phyloP scores from a whole-genome alignment of 345 rosid genomes.

The Pseudoturritis turrita region DNA sequence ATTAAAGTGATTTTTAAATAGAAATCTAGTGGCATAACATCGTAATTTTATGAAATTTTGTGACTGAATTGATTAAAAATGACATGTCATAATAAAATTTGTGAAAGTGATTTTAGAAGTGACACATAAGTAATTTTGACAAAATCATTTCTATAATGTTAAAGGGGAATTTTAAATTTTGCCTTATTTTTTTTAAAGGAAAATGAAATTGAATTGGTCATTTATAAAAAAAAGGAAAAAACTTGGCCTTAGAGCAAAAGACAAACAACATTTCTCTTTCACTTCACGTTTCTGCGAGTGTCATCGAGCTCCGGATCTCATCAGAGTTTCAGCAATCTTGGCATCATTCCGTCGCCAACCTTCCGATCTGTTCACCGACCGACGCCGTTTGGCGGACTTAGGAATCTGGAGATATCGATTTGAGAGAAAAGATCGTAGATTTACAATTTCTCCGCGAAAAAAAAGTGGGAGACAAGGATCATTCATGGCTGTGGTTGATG shows the following conservation, averaged over 20 bases:
- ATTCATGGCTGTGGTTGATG: conserved; percentile 74
- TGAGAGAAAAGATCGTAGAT: not conserved
- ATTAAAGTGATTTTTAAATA: too few species aligned
- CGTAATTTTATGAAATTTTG: too few species aligned
- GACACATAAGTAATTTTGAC: too few species aligned
- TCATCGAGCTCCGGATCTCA: conserved; percentile 26
- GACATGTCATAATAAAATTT: too few species aligned
- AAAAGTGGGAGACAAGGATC: conserved; percentile 4
- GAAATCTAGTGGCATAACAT: too few species aligned
- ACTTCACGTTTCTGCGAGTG: conserved; percentile 29
- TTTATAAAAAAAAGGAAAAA: not conserved
- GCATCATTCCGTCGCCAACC: not conserved
- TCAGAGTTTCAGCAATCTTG: conserved; percentile 13
- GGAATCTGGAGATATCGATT: not conserved
- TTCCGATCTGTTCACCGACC: not conserved
- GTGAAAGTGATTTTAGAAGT: too few species aligned
- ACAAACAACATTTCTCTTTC: conserved; percentile 14
- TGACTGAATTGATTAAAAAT: too few species aligned
- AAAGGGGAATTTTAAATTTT: not conserved
- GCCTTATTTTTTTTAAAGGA: not conserved
- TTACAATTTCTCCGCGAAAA: conserved; percentile 7
- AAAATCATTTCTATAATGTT: too few species aligned
- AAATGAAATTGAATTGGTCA: conserved; percentile 7
- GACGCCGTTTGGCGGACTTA: not conserved
- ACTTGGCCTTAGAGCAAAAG: not conserved